phyloP scores from a whole-genome alignment of 2,329 filamentous ascomycete species.

The Venturia pyrina region DNA sequence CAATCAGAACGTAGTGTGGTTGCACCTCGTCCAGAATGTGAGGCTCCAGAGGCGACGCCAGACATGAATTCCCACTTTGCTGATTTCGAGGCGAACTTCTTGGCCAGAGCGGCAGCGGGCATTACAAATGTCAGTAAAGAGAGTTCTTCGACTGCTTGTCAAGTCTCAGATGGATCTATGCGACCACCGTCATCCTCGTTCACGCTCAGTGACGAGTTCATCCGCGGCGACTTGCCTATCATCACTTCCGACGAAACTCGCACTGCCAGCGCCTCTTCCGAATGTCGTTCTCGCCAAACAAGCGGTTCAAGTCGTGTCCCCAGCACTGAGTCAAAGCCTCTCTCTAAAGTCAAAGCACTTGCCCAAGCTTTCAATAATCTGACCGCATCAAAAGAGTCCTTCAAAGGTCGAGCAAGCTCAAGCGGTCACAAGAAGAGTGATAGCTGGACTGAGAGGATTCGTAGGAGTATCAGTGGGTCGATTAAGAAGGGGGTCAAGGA shows the following conservation, averaged over 20 bases:
- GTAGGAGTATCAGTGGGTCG: neutral
- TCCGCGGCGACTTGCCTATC: neutral
- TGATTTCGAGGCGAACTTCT: neutral
- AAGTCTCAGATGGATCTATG: neutral
- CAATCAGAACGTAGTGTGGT: neutral
- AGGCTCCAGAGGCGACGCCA: neutral
- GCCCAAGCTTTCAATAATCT: neutral
- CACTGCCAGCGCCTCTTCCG: neutral
- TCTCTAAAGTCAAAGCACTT: neutral
- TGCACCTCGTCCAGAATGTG: neutral
- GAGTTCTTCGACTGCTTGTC: neutral
- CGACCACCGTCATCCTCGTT: neutral
- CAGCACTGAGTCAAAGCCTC: neutral
- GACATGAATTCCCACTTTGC: neutral
- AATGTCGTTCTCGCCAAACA: neutral
- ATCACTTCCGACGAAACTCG: neutral
- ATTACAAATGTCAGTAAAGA: neutral
- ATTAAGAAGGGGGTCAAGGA: neutral
- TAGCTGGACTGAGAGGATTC: neutral
- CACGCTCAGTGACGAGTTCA: neutral
- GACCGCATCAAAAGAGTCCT: neutral
- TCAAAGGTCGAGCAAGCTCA: neutral
- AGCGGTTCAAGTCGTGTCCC: neutral
- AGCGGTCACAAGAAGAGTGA: neutral
- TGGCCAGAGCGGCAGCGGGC: neutral